Evolutionary conservation across 2,329 filamentous ascomycete species (phyloP).

Genomic region (Corynespora cassiicola): DNA sequence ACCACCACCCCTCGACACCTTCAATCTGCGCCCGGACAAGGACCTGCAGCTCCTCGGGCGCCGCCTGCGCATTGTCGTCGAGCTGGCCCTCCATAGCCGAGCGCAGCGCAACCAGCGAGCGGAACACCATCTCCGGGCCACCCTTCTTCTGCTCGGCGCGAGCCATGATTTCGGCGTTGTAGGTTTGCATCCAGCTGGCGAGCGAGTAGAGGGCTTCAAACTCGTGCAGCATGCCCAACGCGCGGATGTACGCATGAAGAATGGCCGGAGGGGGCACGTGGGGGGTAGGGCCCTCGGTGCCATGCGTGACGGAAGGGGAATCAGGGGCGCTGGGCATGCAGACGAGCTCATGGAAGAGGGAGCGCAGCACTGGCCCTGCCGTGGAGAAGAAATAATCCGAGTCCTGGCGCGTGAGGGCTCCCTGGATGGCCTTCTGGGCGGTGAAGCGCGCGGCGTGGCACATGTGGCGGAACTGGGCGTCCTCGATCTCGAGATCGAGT

Average conservation of each 20-base stretch:
- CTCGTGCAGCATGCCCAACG: slow-evolving; percentile 68
- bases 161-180: slow-evolving; percentile 33
- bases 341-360: slow-evolving; percentile 32
- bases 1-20: slow-evolving; percentile 49
- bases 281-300: slow-evolving; percentile 36
- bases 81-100: slow-evolving; percentile 48
- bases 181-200: slow-evolving; percentile 62
- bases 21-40: slow-evolving; percentile 42
- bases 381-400: slow-evolving; percentile 19
- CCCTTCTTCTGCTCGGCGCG: slow-evolving; percentile 31
- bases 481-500: slow-evolving; percentile 42
- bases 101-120: slow-evolving; percentile 47
- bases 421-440: slow-evolving; percentile 26
- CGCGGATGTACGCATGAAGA: slow-evolving; percentile 67
- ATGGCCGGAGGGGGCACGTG: slow-evolving; percentile 54
- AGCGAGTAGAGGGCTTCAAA: slow-evolving; percentile 63
- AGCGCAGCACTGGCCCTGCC: slow-evolving; percentile 27
- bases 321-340: slow-evolving; percentile 22
- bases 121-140: slow-evolving; percentile 34
- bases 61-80: slow-evolving; percentile 15
- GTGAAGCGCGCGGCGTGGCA: slow-evolving; percentile 41
- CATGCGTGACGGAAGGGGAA: slow-evolving; percentile 21
- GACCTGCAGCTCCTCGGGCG: slow-evolving; percentile 37
- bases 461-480: slow-evolving; percentile 33
- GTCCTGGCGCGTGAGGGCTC: slow-evolving; percentile 12